phyloP scores from a whole-genome alignment of 768 basidiomycete genomes.

The Kockovaella imperatae region DNA sequence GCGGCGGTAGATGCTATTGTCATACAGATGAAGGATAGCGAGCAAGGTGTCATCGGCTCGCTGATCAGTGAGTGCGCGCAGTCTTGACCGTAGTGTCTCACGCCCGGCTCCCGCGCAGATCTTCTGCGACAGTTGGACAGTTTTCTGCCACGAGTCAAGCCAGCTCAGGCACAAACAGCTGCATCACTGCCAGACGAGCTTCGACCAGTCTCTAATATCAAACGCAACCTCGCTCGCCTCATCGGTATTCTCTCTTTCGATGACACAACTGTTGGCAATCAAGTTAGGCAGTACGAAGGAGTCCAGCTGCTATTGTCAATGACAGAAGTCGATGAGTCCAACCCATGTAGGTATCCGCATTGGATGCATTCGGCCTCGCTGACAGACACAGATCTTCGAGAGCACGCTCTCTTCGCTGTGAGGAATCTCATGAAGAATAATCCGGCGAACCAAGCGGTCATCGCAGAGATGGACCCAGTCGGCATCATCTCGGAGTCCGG shows the following conservation, averaged over 20 bases:
- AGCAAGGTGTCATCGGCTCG: constrained; percentile 51
- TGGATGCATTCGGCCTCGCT: not conserved
- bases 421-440: constrained; percentile 71
- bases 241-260: constrained; percentile 69
- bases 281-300: constrained; percentile 61
- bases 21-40: constrained; percentile 32
- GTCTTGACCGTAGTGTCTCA: not conserved
- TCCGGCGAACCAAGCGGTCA: constrained; percentile 67
- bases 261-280: constrained; percentile 63
- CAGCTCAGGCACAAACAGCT: constrained; percentile 35
- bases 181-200: constrained; percentile 50
- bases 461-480: constrained; percentile 63
- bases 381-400: constrained; percentile 61
- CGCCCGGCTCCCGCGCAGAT: no score
- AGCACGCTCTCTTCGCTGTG: constrained; percentile 81
- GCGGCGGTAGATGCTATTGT: constrained; percentile 4
- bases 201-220: constrained; percentile 69
- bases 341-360: constrained; percentile 67
- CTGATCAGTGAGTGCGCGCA: constrained; percentile 53
- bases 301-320: constrained; percentile 76
- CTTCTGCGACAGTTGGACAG: constrained; percentile 64
- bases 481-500: constrained; percentile 57
- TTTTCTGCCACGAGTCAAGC: constrained; percentile 79
- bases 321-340: constrained; percentile 82
- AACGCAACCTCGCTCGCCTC: constrained; percentile 80